Percentiles rank a stretch among this genome's conserved stretches.
Conservation (phyloP, 805 yeast genomes). For the Soucietia sequanensis region DNA sequence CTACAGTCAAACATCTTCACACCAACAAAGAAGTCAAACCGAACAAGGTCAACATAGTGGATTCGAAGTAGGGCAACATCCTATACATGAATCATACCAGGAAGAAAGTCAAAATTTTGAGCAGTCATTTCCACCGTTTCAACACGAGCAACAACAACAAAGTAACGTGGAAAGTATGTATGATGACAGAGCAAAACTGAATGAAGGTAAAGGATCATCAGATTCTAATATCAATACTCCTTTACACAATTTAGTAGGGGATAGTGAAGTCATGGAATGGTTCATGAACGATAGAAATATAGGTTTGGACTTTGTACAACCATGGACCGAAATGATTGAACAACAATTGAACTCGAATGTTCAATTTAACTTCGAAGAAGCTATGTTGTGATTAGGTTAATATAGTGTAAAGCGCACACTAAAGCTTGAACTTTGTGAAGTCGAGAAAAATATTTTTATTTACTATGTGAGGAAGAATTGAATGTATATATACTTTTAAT, state of each 20-base stretch:
- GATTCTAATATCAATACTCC: slow-evolving; percentile 11
- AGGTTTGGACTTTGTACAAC: slow-evolving; percentile 55
- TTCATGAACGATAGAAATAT: slow-evolving; percentile 37
- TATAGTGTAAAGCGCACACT: no score
- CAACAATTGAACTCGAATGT: slow-evolving; percentile 49
- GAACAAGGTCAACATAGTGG: no score
- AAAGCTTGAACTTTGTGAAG: no score
- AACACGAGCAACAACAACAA: slow-evolving; percentile 2
- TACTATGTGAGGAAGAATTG: no score
- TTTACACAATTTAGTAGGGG: slow-evolving; percentile 26
- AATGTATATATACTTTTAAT: no score
- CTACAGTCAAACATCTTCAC: neutral
- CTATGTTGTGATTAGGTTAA: slow-evolving; percentile 6
- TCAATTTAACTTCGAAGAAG: slow-evolving; percentile 28
- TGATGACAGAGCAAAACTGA: slow-evolving; percentile 8
- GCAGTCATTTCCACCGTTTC: neutral
- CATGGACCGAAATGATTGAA: slow-evolving; percentile 80
- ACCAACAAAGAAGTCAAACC: no score
- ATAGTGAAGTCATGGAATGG: slow-evolving; percentile 46
- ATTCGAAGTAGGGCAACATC: no score
- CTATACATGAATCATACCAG: no score
- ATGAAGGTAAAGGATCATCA: neutral
- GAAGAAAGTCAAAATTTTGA: no score
- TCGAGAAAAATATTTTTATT: no score
- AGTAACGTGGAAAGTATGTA: slow-evolving; percentile 1